Evolutionary conservation across 2,329 filamentous ascomycete genomes (phyloP).

Genomic region (Monosporascus sp.): DNA sequence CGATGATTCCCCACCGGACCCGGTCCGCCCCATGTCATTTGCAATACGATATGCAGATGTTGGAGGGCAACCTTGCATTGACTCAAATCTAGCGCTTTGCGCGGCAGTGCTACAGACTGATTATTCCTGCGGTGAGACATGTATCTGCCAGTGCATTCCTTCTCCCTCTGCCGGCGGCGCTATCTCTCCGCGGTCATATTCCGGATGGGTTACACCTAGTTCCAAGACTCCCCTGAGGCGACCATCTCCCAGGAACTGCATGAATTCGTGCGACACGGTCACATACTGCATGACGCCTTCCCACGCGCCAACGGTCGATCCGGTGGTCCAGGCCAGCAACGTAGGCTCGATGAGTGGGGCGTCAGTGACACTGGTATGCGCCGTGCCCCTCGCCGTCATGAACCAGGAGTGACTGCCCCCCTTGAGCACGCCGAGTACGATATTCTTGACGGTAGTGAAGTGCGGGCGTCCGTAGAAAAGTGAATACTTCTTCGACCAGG

Average conservation of each 20-base stretch:
- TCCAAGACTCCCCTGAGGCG: constrained; percentile 45
- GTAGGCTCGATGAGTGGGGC: constrained; percentile 59
- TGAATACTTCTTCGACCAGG: constrained; percentile 54
- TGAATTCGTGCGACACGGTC: constrained; percentile 51
- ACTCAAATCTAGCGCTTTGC: too few relatives aligned
- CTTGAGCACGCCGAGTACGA: constrained; percentile 43
- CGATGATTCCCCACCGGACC: too few relatives aligned
- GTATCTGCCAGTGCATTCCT: not conserved
- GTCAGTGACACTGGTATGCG: constrained; percentile 62
- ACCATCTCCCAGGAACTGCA: constrained; percentile 40
- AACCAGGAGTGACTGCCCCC: constrained; percentile 46
- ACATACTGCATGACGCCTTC: constrained; percentile 58
- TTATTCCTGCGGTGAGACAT: not conserved
- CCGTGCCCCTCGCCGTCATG: constrained; percentile 47
- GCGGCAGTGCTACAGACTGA: too few relatives aligned
- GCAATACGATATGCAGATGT: too few relatives aligned
- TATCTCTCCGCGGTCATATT: constrained; percentile 24
- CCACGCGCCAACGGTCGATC: constrained; percentile 51
- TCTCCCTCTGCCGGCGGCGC: not conserved
- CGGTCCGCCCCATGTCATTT: too few relatives aligned
- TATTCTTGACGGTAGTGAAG: constrained; percentile 56
- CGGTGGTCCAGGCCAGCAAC: constrained; percentile 56
- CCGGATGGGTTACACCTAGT: constrained; percentile 28
- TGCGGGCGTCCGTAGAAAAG: constrained; percentile 60
- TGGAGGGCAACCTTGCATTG: too few relatives aligned